Evolutionary conservation across 2,329 filamentous ascomycete genomes (phyloP), one percentile per base, ranked within the genome.

Genomic region (Fusarium agapanthi): DNA sequence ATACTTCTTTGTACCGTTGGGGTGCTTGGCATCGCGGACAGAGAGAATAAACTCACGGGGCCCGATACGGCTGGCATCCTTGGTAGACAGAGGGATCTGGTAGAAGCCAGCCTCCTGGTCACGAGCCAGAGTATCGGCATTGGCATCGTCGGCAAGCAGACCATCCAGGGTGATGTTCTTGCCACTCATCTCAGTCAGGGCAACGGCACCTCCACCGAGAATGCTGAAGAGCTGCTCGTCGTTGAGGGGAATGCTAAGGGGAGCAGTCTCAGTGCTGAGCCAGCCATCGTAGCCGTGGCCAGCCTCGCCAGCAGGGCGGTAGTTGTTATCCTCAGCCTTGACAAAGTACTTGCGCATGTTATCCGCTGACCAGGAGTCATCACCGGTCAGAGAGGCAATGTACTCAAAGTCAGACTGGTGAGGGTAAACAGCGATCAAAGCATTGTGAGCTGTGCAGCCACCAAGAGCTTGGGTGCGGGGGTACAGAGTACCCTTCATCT

Each of bases 271-370:
- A 5, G 72, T 75, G 60, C 67, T 62, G 2, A 75, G 38, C 72
- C 69, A 78, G 15, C 77, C 77, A 9, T 70, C 61, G 11, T 66
- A 76, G 2, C 77, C 77, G 41, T 78, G 77, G 13, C 55, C 56
- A 13, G 63, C 35, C 37, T 47, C 55, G 1, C 68, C 63, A 20
- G 61, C 61, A 35, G 69, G 62, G 26, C 76, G 60, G 77, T 91
- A 89, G 34, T 83, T 76, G 81, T 87, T 87, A 50, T 84, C 84
- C 80, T 92, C 90, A 16, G 91, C 78, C 74, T 84, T 86, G 74
- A 83, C 78, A 64, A 88, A 88, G 79, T 91, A 90, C 68, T 85
- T 82, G 66, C 89, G 84, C 89, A 92, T 91, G 67, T 89, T 89
- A 10, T 82, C 80, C 0, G 89, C 82, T 0, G 82, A 80, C 90